Conservation (phyloP, 441 rosid genomes). For the Jatropha podagrica region DNA sequence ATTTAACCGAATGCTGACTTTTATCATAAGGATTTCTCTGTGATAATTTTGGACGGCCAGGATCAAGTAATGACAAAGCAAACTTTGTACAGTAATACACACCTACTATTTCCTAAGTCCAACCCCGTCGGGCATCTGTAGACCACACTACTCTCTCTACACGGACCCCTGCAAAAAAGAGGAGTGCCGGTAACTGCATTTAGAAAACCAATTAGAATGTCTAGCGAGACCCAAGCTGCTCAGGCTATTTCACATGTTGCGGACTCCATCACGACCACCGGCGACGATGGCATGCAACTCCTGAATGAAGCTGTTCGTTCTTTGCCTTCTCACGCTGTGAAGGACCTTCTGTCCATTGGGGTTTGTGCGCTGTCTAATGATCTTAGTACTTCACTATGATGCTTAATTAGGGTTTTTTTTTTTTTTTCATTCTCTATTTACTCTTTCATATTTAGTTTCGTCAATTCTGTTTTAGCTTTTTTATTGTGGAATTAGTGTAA, state of each 20-base stretch:
- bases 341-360: conserved; percentile 58
- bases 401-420: conserved; percentile 13
- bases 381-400: background rate
- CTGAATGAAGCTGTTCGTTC: conserved; percentile 47
- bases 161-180: background rate
- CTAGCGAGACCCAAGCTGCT: conserved; percentile 26
- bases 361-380: conserved; percentile 30
- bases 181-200: conserved; percentile 10
- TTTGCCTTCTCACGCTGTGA: conserved; percentile 53
- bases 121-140: no score
- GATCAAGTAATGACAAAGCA: background rate
- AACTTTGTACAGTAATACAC: background rate
- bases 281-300: conserved; percentile 28
- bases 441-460: background rate
- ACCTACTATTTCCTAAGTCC: background rate
- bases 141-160: no score
- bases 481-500: background rate
- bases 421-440: background rate
- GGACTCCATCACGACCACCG: conserved; percentile 11
- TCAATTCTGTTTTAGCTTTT: background rate
- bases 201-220: conserved; percentile 34
- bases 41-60: background rate
- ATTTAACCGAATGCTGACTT: no score
- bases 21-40: background rate
- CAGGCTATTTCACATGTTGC: conserved; percentile 15